Base-by-base conservation (phyloP, 2,329 filamentous ascomycete species). In the Calonectria hongkongensis region DNA sequence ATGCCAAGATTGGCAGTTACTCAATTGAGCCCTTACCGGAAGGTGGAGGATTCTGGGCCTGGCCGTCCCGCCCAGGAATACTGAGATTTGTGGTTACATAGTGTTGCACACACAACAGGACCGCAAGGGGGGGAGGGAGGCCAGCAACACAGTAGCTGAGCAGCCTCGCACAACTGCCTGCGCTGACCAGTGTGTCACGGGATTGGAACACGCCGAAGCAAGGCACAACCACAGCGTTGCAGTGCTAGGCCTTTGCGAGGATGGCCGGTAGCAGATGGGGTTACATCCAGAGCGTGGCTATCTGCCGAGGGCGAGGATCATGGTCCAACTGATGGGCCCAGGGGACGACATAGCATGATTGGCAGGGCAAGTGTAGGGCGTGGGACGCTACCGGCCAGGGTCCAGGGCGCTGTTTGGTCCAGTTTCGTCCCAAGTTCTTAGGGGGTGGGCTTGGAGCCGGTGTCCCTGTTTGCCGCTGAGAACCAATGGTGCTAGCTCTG, bases 1-100 rank as follows among this genome's bases (percentile, higher is more conserved):
- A 69, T 67, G 70, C 73, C 64, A 69, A 62, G 36, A 62, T 62
- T 43, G 56, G 56, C 36, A 62, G 56, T 30, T 62, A 36, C 33
- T 36, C 33, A 28, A 43, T 47, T 36, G 56, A 30, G 30, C 30
- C 30, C 3, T 16, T 7, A 36, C 18, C 28, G 15, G 48, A 51
- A 21, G 10, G 33, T 13, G 30, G 8, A 56, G 51, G 51, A 36
- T 56, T n/a, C 51, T 56, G 30, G 27, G n/a, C 51, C 51, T 56
- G 18, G 51, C 16, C n/a, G 30, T 39, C n/a, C 28, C 51, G 51
- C 21, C 43, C 18, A 36, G 51, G n/a, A 56, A 39, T 39, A 39
- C 21, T 39, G 30, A 39, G n/a, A 33, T 56, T 56, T 36, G 30
- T 21, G n/a, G 30, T 39, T 56, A 39, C 30, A 56, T 56, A 15